Evolutionary conservation across 2,329 filamentous ascomycete species (phyloP).

Genomic region (Emmonsiellopsis sp.): DNA sequence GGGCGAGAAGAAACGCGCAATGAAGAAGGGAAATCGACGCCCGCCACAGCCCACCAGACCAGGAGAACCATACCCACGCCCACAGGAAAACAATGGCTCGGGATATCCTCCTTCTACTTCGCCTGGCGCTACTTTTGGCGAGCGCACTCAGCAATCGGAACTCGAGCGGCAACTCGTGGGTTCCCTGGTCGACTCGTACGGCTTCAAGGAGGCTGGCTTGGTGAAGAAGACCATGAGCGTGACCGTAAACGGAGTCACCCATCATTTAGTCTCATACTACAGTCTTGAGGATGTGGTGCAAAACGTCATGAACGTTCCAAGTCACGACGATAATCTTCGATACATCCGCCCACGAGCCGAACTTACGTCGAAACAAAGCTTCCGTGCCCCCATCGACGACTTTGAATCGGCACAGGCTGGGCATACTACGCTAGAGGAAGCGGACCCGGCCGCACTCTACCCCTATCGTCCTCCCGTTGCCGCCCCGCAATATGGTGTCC

Average conservation of each 20-base stretch:
- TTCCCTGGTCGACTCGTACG: constrained; percentile 80
- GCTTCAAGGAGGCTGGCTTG: constrained; percentile 72
- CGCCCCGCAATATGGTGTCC: constrained; percentile 24
- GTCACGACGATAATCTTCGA: constrained; percentile 43
- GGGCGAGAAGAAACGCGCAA: constrained; percentile 75
- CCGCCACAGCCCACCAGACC: constrained; percentile 35
- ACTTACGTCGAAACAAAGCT: constrained; percentile 55
- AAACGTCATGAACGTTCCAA: constrained; percentile 50
- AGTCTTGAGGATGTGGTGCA: constrained; percentile 67
- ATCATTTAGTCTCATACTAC: constrained; percentile 88
- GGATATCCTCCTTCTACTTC: constrained; percentile 33
- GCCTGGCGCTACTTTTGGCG: constrained; percentile 19
- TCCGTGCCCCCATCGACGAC: constrained; percentile 58
- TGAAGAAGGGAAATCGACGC: constrained; percentile 55
- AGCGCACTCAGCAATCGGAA: constrained; percentile 35
- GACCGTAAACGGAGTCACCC: constrained; percentile 61
- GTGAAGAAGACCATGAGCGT: constrained; percentile 93
- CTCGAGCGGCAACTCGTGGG: constrained; percentile 59
- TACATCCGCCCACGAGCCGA: constrained; percentile 48
- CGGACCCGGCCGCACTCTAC: constrained; percentile 31
- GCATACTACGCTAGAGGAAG: constrained; percentile 25
- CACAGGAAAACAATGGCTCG: constrained; percentile 27
- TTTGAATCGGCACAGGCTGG: constrained; percentile 31
- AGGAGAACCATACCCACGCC: constrained; percentile 45
- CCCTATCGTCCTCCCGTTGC: constrained; percentile 33